A percentile compares a stretch with the other conserved stretches of the same genome.
phyloP scores from a whole-genome alignment of 768 basidiomycete genomes.

The Dendrothele bispora region DNA sequence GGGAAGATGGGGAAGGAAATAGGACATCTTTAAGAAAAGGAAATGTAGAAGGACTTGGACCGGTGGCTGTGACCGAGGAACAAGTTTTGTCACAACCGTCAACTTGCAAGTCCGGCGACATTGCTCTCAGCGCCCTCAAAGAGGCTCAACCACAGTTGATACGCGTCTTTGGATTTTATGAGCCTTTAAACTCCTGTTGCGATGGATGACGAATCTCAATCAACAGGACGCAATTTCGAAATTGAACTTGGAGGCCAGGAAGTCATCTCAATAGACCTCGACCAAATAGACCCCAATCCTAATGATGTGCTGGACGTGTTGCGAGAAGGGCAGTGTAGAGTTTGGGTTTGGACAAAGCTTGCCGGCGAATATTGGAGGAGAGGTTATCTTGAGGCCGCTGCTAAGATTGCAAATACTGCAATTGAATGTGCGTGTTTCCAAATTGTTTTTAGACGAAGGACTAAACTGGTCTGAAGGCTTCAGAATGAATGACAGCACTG shows the following conservation, averaged over 20 bases:
- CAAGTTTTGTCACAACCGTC: too few species aligned
- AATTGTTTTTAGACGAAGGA: conserved; percentile 10
- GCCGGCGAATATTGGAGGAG: conserved; percentile 89
- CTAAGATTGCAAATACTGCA: conserved; percentile 69
- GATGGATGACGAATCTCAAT: conserved; percentile 3
- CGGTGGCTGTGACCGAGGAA: too few species aligned
- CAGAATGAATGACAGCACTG: conserved; percentile 44
- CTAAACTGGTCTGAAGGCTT: conserved; percentile 41
- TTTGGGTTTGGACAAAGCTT: conserved; percentile 78
- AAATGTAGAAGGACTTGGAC: neutral
- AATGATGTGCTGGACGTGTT: conserved; percentile 75
- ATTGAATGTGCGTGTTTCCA: conserved; percentile 55
- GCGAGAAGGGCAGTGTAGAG: conserved; percentile 68
- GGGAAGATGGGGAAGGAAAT: conserved; percentile 84
- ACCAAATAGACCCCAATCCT: conserved; percentile 77
- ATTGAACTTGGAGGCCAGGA: conserved; percentile 84
- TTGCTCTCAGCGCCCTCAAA: too few species aligned
- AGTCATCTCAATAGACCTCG: conserved; percentile 87
- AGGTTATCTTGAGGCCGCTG: conserved; percentile 72
- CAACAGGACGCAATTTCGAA: conserved; percentile 50
- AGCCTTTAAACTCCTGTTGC: too few species aligned
- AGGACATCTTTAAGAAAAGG: conserved; percentile 59
- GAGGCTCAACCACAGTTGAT: too few species aligned
- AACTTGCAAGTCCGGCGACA: too few species aligned
- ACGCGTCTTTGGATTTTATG: too few species aligned